These are phyloP conservation scores for Raphanus hybrid DNA, from an alignment of 441 rosid genomes.

Conservation along the genomic window DNA sequence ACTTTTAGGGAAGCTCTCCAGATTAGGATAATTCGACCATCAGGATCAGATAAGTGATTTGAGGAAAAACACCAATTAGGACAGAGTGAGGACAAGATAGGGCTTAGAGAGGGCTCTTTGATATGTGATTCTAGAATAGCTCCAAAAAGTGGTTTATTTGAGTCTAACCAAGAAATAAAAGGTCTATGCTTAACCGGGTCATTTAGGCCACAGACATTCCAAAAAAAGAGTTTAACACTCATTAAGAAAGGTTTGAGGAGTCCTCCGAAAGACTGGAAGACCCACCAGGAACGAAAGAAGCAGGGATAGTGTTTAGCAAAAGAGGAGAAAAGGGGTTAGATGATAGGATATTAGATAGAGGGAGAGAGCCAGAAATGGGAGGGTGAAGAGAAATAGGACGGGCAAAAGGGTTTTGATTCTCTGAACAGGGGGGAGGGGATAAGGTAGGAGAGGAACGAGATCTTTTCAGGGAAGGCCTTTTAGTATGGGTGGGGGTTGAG, in stretches of 20 bases:
- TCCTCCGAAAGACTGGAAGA: not conserved
- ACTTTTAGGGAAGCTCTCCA: too few species aligned
- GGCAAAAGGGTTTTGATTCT: not conserved
- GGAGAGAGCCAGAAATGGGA: too few species aligned
- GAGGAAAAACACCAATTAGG: too few species aligned
- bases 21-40: too few species aligned
- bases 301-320: not conserved
- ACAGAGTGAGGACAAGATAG: not conserved
- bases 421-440: not conserved
- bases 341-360: too few species aligned
- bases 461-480: not conserved
- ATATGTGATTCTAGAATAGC: not conserved
- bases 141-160: not conserved
- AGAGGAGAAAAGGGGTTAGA: not conserved
- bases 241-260: not conserved
- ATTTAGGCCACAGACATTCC: not conserved
- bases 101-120: not conserved
- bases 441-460: not conserved
- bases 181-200: not conserved
- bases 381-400: not conserved
- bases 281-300: not conserved
- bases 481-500: not conserved
- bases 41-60: too few species aligned
- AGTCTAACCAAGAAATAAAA: not conserved
- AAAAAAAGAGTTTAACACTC: not conserved